phyloP scores from a whole-genome alignment of 768 basidiomycete species.

The Auricularia cornea region DNA sequence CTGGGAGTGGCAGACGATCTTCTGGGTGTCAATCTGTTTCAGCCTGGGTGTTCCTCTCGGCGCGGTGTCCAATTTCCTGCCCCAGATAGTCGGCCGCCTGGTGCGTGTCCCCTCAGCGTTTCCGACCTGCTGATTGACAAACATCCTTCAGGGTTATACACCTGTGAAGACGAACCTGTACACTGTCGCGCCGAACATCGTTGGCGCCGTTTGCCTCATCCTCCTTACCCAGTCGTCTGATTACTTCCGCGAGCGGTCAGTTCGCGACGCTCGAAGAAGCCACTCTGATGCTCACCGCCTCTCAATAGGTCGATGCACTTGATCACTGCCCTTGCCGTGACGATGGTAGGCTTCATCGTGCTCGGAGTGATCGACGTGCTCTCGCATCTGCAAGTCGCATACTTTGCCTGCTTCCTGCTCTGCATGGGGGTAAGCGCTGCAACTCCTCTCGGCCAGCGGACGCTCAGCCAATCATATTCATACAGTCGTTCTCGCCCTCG shows the following conservation, averaged over 20 bases:
- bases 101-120: neutral
- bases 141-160: slow-evolving; percentile 27
- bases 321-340: slow-evolving; percentile 9
- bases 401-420: slow-evolving; percentile 49
- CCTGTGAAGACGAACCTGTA: slow-evolving; percentile 44
- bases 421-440: slow-evolving; percentile 45
- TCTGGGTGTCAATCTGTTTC: slow-evolving; percentile 11
- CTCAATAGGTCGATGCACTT: neutral
- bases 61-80: slow-evolving; percentile 47
- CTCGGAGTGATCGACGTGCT: slow-evolving; percentile 38
- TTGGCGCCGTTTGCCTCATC: slow-evolving; percentile 38
- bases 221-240: slow-evolving; percentile 44
- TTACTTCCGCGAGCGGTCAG: slow-evolving; percentile 42
- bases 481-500: neutral
- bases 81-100: slow-evolving; percentile 38
- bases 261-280: slow-evolving; percentile 22
- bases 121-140: neutral
- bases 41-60: slow-evolving; percentile 33
- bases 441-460: too few species aligned
- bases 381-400: slow-evolving; percentile 34
- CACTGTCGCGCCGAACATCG: slow-evolving; percentile 46
- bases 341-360: slow-evolving; percentile 11
- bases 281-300: slow-evolving; percentile 11
- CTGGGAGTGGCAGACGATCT: neutral
- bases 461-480: too few species aligned